Percentiles rank a stretch among this genome's conserved stretches.
These are phyloP conservation scores for Drechslerella stenobrocha DNA, from an alignment of 2,329 filamentous ascomycete species.

Conservation along the genomic window DNA sequence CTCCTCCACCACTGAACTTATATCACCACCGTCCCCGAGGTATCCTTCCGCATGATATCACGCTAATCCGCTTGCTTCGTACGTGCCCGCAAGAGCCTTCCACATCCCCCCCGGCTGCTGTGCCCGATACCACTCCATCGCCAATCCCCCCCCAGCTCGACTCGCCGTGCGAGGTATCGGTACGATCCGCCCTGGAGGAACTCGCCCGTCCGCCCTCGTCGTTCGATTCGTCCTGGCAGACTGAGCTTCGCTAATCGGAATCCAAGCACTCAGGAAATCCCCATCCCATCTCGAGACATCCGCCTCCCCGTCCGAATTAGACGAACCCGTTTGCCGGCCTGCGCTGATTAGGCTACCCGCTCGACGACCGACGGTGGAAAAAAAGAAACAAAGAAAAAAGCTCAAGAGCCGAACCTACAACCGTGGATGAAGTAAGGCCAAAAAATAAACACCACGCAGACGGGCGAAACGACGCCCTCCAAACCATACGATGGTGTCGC, in stretches of 20 bases:
- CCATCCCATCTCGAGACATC: constrained; percentile 16
- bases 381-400: background rate
- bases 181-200: constrained; percentile 9
- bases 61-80: too few relatives aligned
- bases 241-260: constrained; percentile 46
- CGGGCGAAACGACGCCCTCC: background rate
- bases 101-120: too few relatives aligned
- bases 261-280: constrained; percentile 5
- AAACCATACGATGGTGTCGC: constrained; percentile 25
- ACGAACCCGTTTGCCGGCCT: background rate
- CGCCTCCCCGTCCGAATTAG: background rate
- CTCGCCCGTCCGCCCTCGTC: background rate
- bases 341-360: too few relatives aligned
- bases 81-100: too few relatives aligned
- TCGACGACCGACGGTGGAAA: too few relatives aligned
- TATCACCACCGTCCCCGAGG: too few relatives aligned
- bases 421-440: background rate
- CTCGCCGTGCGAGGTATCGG: too few relatives aligned
- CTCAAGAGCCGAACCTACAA: background rate
- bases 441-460: background rate
- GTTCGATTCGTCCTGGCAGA: background rate
- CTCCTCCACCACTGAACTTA: too few relatives aligned
- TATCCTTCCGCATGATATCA: too few relatives aligned
- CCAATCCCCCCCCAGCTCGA: background rate
- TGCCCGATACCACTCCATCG: too few relatives aligned